Evolutionary conservation across 495 filamentous ascomycete species (phyloP), one percentile per base, ranked within the genome.

Genomic region (Chaetomium fimeti): DNA sequence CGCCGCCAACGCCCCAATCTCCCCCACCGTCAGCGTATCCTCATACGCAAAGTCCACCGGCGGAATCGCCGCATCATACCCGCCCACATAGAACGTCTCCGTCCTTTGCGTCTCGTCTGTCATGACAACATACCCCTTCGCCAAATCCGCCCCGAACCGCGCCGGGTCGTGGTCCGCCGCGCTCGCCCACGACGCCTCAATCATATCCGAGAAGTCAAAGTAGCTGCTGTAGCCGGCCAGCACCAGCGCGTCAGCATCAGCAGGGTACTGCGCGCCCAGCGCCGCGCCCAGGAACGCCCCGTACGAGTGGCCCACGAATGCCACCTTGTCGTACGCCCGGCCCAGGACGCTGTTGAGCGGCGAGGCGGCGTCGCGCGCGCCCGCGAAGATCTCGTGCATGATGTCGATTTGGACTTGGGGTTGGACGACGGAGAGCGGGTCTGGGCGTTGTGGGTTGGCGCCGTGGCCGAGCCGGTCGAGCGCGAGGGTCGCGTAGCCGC

Each of bases 321-420:
- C 65, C 16, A 75, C 51, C n/a, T 70, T 68, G 8, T 48, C 3
- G 48, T 65, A 71, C 5, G n/a, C 45, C 2, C 22, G 42, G 5
- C 75, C 32, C 56, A 69, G 61, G 48, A 27, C 48, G 48, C 7
- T 9, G 11, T 49, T 20, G n/a, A 49, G 8, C 22, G 11, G 9
- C 22, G 18, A 20, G 47, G 18, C 5, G 47, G 47, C 16, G 47
- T 3, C 74, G 85, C 86, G 71, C 86, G 51, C 15, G 0, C 51
- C 25, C 0, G 38, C 40, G 25, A 67, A 61, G 27, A 69, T 48
- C 24, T 62, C 48, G 36, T 54, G 61, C 16, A 67, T 20, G 20
- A 64, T 27, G 15, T 67, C 68, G 15, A 67, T 25, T 18, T 64
- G 57, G 9, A 69, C 16, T n/a, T 51, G 49, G 9, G 48, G 47